Evolutionary conservation across 768 basidiomycete genomes (phyloP), one percentile per base, ranked within the genome.

Genomic region (Termitomyces sp.): DNA sequence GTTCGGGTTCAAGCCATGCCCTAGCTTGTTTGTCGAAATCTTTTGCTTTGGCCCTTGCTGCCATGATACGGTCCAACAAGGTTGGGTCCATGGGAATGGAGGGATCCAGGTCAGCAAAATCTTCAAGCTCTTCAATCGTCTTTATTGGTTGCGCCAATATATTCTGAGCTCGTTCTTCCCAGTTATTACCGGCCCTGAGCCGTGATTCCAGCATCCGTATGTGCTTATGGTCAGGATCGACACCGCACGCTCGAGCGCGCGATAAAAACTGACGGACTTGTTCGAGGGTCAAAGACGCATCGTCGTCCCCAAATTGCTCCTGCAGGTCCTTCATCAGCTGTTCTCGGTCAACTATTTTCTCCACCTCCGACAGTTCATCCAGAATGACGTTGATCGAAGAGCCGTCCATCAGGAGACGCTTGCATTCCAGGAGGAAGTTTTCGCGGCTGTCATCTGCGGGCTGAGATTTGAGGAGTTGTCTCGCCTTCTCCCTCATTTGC

Each of bases 331-430:
- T 79, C 60, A 90, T 72, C 59, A 96, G 82, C 64, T 87, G 84
- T 65, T 90, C 85, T 11, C 92, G 83, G 56, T 89, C 82, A 23
- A 92, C 87, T 55, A 95, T 86, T 71, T 84, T 87, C 74, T 90
- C 86, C 19, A 97, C 79, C 60, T 88, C 84, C 17, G 77, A 68
- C 14, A 95, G 75, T 68, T 95, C 92, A 14, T 92, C 89, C 19
- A 96, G 76, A 49, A 85, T 79, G n/a, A 96, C 87, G 62, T 93
- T 94, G 53, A 95, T 71, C 9, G 89, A 86, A 3, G 85, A 85
- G 2, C 85, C 86, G 27, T 89, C 80, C 51, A 84, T 68, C 54
- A 92, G 77, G 2, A 93, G 73, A 37, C 80, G 82, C 60, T 87
- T 87, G 70, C 90, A 92, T 43, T 89, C 85, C 54, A 80, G 75